Percentiles rank a stretch among this genome's conserved stretches.
phyloP scores from a whole-genome alignment of 495 filamentous ascomycete genomes.

The Trichoderma parareesei region DNA sequence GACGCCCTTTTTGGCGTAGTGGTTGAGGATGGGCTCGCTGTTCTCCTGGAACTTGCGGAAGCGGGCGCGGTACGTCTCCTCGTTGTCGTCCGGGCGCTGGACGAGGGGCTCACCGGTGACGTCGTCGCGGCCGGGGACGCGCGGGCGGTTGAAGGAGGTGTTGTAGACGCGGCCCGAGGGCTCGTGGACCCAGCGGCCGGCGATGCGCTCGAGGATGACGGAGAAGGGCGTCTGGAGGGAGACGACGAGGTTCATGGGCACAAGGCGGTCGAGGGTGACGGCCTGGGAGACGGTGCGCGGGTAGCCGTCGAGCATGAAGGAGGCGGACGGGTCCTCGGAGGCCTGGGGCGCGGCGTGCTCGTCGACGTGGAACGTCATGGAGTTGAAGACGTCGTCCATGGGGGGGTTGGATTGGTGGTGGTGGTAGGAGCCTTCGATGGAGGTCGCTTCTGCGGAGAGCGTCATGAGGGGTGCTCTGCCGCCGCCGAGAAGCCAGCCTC shows the following conservation, averaged over 20 bases:
- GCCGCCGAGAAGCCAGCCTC: constrained; percentile 62
- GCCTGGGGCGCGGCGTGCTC: constrained; percentile 34
- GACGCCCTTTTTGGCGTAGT: constrained; percentile 80
- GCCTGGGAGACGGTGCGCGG: constrained; percentile 83
- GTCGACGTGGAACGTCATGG: constrained; percentile 22
- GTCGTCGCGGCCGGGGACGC: constrained; percentile 75
- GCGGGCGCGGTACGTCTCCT: constrained; percentile 74
- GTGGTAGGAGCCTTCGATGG: constrained; percentile 15
- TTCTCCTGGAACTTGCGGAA: constrained; percentile 79
- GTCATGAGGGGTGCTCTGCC: constrained; percentile 31
- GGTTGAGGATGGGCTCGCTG: constrained; percentile 73
- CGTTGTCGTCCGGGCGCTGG: constrained; percentile 74
- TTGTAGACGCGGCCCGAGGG: constrained; percentile 91
- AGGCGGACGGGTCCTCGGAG: constrained; percentile 65
- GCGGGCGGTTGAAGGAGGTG: constrained; percentile 80
- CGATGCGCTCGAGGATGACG: constrained; percentile 82
- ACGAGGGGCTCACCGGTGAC: constrained; percentile 82
- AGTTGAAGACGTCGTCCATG: constrained; percentile 25
- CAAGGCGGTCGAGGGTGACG: constrained; percentile 59
- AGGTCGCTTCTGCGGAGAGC: constrained; percentile 28
- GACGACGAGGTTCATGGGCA: constrained; percentile 89
- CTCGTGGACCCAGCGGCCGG: constrained; percentile 87
- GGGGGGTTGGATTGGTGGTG: constrained; percentile 13
- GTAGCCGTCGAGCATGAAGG: constrained; percentile 94
- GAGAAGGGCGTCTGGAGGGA: constrained; percentile 56